Conservation (phyloP, 768 basidiomycete species). For the Leucosporidium scottii region DNA sequence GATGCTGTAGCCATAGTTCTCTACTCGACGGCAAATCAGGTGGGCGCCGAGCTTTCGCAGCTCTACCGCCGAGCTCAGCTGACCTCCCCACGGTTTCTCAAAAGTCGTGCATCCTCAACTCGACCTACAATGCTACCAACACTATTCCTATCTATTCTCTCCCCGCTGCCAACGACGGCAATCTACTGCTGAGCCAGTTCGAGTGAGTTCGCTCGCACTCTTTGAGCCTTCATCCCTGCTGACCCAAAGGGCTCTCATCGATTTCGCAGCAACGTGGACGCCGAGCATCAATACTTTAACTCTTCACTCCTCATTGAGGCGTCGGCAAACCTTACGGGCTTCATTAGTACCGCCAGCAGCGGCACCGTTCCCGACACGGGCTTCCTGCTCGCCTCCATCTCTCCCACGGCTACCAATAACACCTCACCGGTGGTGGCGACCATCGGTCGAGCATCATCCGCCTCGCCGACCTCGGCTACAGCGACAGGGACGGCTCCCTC, state of each 20-base stretch:
- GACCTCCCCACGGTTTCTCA: background rate
- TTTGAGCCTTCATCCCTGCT: background rate
- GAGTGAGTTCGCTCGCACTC: background rate
- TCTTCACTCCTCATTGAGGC: slow-evolving; percentile 4
- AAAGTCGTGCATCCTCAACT: background rate
- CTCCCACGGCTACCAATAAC: background rate
- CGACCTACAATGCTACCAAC: background rate
- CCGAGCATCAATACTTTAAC: slow-evolving; percentile 11
- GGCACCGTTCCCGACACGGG: background rate
- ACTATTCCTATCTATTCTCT: slow-evolving; percentile 13
- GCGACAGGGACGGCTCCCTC: background rate
- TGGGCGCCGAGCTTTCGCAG: background rate
- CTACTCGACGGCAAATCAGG: background rate
- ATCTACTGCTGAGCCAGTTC: background rate
- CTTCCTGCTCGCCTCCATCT: background rate
- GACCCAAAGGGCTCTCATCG: background rate
- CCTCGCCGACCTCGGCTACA: background rate
- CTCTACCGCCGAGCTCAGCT: background rate
- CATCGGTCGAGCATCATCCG: slow-evolving; percentile 8
- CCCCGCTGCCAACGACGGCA: background rate
- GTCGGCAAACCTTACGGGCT: background rate
- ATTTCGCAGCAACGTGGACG: slow-evolving; percentile 8
- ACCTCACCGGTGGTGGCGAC: slow-evolving; percentile 19
- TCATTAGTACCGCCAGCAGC: background rate
- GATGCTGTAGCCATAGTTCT: background rate